These are phyloP conservation scores for Astrocystis sublimbata DNA, from an alignment of 495 filamentous ascomycete genomes.

Conservation along the genomic window DNA sequence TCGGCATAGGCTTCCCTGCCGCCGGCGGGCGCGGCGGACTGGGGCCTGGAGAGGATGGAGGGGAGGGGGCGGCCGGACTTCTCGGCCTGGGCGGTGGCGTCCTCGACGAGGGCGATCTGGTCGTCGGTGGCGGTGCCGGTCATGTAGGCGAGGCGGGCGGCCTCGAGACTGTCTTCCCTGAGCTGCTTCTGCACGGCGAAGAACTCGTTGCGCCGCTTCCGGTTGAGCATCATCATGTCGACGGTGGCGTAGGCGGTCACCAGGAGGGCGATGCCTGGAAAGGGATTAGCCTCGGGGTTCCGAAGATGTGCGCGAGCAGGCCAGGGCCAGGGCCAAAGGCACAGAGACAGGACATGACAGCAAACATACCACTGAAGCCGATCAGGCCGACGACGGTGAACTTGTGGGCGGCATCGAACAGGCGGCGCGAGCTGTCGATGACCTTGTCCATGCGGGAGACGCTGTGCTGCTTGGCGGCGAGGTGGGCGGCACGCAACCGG, in stretches of 20 bases:
- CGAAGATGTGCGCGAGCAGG: not conserved
- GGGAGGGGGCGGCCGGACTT: slow-evolving; percentile 39
- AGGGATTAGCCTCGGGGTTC: too few species aligned
- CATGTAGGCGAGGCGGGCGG: slow-evolving; percentile 61
- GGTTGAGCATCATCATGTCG: slow-evolving; percentile 89
- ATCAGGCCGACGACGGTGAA: slow-evolving; percentile 74
- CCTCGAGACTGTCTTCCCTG: slow-evolving; percentile 51
- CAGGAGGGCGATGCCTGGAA: slow-evolving; percentile 66
- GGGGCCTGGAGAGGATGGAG: slow-evolving; percentile 31
- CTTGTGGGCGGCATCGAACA: slow-evolving; percentile 83
- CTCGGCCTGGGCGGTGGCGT: slow-evolving; percentile 35
- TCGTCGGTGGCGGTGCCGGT: slow-evolving; percentile 62
- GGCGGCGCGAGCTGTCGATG: slow-evolving; percentile 65
- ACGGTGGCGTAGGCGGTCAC: slow-evolving; percentile 77
- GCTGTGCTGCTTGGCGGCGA: slow-evolving; percentile 64
- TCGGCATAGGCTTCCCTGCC: not conserved
- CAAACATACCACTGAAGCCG: slow-evolving; percentile 68
- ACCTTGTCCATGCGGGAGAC: slow-evolving; percentile 67
- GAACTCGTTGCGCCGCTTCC: slow-evolving; percentile 64
- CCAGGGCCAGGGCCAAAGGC: not conserved
- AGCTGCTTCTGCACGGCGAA: slow-evolving; percentile 62
- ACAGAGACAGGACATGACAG: not conserved
- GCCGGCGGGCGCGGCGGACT: not conserved
- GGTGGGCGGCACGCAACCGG: slow-evolving; percentile 78
- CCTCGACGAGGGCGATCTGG: slow-evolving; percentile 52